phyloP scores from a whole-genome alignment of 805 yeast species.

The Pichia exigua region DNA sequence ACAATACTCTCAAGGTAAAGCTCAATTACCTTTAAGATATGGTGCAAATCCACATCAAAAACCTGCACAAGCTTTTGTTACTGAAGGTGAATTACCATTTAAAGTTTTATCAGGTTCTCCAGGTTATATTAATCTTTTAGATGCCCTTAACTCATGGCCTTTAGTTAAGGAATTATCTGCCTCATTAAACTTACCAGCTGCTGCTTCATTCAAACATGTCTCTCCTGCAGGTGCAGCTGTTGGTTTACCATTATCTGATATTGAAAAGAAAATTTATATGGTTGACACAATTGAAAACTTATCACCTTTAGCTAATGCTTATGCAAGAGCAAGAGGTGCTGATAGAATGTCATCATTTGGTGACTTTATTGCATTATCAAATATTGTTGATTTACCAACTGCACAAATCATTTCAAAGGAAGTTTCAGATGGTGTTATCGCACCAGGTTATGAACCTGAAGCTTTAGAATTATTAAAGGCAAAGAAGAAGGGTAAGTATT shows the following conservation, averaged over 20 bases:
- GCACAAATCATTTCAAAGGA: conserved; percentile 96
- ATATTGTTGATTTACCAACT: conserved; percentile 92
- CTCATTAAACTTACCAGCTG: conserved; percentile 92
- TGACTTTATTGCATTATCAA: conserved; percentile 95
- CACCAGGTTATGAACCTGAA: conserved; percentile 91
- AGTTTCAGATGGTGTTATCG: conserved; percentile 97
- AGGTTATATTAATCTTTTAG: conserved; percentile 93
- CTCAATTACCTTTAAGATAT: conserved; percentile 92
- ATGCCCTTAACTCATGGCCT: conserved; percentile 98
- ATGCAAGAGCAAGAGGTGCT: conserved; percentile 99
- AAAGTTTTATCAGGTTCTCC: conserved; percentile 92
- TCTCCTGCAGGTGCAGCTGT: conserved; percentile 99
- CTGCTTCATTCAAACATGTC: conserved; percentile 97
- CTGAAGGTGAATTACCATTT: conserved; percentile 85
- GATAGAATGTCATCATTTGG: conserved; percentile 99
- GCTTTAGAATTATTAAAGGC: conserved; percentile 82
- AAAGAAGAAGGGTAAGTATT: conserved; percentile 97
- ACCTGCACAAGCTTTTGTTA: conserved; percentile 95
- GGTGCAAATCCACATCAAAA: conserved; percentile 99
- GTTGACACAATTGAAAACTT: conserved; percentile 91
- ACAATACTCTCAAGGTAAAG: conserved; percentile 81
- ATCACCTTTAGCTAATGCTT: conserved; percentile 95
- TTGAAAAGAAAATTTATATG: conserved; percentile 92
- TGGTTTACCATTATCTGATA: conserved; percentile 84
- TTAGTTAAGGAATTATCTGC: conserved; percentile 94